Percentiles rank a stretch among this genome's conserved stretches.
Evolutionary conservation across 768 basidiomycete genomes (phyloP).

Genomic region (Cystobasidium onofrii): DNA sequence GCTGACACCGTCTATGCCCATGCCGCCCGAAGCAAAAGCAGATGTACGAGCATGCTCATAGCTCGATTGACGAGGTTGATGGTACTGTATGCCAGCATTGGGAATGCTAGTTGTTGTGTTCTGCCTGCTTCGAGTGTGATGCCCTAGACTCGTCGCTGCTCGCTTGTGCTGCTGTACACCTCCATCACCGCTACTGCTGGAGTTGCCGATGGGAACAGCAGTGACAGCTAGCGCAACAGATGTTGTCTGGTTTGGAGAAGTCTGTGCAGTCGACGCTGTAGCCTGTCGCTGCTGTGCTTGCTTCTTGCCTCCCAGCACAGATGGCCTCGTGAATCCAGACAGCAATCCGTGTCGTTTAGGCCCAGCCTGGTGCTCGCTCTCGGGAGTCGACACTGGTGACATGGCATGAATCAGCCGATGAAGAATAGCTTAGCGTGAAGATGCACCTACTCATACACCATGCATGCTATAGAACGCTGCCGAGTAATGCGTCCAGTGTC

Average conservation of each 20-base stretch:
- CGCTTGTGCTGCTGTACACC: background rate
- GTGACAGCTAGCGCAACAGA: background rate
- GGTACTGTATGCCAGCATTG: background rate
- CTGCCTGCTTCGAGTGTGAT: background rate
- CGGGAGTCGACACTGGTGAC: background rate
- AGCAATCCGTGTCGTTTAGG: background rate
- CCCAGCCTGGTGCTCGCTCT: background rate
- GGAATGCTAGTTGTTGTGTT: background rate
- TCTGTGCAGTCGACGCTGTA: background rate
- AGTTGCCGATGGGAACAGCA: background rate
- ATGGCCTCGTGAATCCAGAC: background rate
- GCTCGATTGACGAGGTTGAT: background rate
- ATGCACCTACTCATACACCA: background rate
- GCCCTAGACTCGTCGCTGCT: background rate
- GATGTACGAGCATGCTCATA: background rate
- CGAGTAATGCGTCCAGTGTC: background rate
- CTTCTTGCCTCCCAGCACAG: conserved; percentile 11
- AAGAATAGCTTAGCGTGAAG: background rate
- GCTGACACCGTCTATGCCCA: background rate
- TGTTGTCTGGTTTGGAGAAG: background rate
- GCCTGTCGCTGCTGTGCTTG: conserved; percentile 5
- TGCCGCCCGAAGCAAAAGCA: background rate
- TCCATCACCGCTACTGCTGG: background rate
- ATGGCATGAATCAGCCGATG: background rate
- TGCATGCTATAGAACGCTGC: background rate